Evolutionary conservation across 805 yeast genomes (phyloP), one percentile per base, ranked within the genome.

Genomic region (Ogataea ramenticola): DNA sequence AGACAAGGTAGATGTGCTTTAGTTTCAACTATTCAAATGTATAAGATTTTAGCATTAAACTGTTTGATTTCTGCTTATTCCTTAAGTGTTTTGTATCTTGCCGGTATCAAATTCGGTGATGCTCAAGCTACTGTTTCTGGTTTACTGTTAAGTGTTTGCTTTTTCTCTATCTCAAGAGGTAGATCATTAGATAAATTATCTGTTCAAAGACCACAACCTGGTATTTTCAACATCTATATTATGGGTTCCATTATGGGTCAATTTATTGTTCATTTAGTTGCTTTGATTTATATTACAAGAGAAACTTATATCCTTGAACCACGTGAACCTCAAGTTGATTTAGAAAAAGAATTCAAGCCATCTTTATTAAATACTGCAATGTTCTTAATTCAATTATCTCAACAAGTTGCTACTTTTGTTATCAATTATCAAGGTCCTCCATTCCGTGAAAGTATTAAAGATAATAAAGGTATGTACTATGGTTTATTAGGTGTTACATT

Each of bases 1-100:
- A 89, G 99, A 67, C 97, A 93, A 72, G 99, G 99, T 52, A 88
- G 99, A 68, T 87, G 96, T 72, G 96, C 99, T 8, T 74, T 93
- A 53, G 96, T 93, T 38, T 87, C 96, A 16, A 93, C 99, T 9
- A 90, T 93, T 61, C 99, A 93, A 70, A 93, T 93, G 99, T 93
- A 93, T 77, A 93, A 93, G 71, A 93, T 93, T 58, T 71, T 93
- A 61, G 99, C 99, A 0, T 75, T 93, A 70, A 93, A 93, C 66
- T 93, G 98, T 77, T 74, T 93, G 71, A 89, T 93, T 66, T 83
- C 95, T 53, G 99, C 99, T 29, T 93, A 93, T 64, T 89, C 98
- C 2, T 73, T 91, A 57, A 86, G 96, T 36, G 96, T 93, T 34
- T 77, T 93, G 60, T 93, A 86, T 65, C 73, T 93, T 56, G 97